Evolutionary conservation across 139 green algal species (phyloP).

Genomic region (Pycnococcus provasolii): DNA sequence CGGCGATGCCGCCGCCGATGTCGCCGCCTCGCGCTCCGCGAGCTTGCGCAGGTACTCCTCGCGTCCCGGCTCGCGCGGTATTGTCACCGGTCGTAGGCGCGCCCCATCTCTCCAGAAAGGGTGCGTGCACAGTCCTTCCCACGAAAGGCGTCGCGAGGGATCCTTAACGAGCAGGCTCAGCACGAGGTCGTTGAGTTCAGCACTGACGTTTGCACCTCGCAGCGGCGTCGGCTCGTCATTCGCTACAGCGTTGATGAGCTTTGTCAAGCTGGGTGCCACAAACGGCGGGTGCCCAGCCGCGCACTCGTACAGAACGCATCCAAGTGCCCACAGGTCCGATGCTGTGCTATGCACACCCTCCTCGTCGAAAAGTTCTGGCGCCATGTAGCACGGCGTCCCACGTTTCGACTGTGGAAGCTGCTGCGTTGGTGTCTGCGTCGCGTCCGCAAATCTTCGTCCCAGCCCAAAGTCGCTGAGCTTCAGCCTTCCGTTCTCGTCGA

Average conservation of each 20-base stretch:
- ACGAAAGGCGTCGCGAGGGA: conserved; percentile 38
- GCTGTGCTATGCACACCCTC: conserved; percentile 60
- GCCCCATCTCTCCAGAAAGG: conserved; percentile 32
- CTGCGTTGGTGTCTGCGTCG: not conserved
- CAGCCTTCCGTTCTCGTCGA: conserved; percentile 82
- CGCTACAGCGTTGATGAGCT: conserved; percentile 49
- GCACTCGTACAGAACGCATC: conserved; percentile 89
- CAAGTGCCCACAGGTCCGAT: conserved; percentile 82
- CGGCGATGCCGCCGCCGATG: not conserved
- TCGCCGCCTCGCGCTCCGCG: conserved; percentile 29
- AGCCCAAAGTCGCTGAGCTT: conserved; percentile 93
- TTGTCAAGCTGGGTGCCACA: conserved; percentile 53
- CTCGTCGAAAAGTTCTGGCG: conserved; percentile 83
- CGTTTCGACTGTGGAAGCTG: conserved; percentile 52
- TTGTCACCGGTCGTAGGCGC: not conserved
- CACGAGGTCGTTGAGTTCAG: conserved; percentile 63
- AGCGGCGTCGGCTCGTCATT: conserved; percentile 29
- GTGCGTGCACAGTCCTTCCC: conserved; percentile 35
- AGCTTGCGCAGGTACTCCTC: conserved; percentile 50
- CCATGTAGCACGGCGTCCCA: conserved; percentile 85
- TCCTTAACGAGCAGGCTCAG: conserved; percentile 69
- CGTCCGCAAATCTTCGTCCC: conserved; percentile 46
- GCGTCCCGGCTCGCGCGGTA: conserved; percentile 58
- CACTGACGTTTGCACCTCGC: conserved; percentile 12
- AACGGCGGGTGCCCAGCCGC: conserved; percentile 74